These are phyloP conservation scores for Lentinula detonsa DNA, from an alignment of 768 basidiomycete species.

Conservation along the genomic window DNA sequence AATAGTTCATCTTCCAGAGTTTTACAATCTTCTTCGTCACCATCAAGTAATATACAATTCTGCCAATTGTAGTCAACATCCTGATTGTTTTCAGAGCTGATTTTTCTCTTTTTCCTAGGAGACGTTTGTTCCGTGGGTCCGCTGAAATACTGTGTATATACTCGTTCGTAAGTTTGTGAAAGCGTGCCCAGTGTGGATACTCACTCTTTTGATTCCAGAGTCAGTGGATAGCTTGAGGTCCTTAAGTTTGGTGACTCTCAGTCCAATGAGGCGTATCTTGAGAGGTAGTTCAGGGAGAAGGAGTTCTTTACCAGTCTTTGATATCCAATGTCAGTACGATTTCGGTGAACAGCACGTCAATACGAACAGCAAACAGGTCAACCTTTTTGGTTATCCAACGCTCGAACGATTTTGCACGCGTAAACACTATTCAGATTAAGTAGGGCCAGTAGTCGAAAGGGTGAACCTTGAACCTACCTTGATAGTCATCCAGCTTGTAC, in stretches of 20 bases:
- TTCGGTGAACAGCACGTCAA: not conserved
- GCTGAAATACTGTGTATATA: conserved; percentile 50
- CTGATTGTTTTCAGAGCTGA: conserved; percentile 12
- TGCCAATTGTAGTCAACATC: conserved; percentile 12
- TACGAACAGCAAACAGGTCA: conserved; percentile 67
- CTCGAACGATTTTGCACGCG: conserved; percentile 75
- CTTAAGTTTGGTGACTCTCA: conserved; percentile 84
- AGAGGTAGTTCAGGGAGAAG: conserved; percentile 77
- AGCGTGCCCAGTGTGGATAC: conserved; percentile 11
- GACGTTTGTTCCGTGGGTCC: conserved; percentile 19
- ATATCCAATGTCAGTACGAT: conserved; percentile 9
- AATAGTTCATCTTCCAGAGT: not conserved
- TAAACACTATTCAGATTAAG: conserved; percentile 51
- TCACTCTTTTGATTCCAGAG: conserved; percentile 70
- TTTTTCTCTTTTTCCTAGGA: conserved; percentile 36
- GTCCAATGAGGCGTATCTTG: conserved; percentile 77
- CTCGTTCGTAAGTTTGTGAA: not conserved
- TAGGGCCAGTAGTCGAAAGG: not conserved
- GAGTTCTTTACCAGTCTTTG: conserved; percentile 74
- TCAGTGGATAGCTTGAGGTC: conserved; percentile 54
- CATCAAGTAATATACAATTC: conserved; percentile 49
- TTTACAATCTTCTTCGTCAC: conserved; percentile 39
- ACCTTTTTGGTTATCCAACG: conserved; percentile 75
- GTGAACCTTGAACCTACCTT: conserved; percentile 39
- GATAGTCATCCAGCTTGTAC: conserved; percentile 87